Evolutionary conservation across 257 asterid genomes (phyloP), one percentile per base, ranked within the genome.

Genomic region (Solanum appendiculatum): DNA sequence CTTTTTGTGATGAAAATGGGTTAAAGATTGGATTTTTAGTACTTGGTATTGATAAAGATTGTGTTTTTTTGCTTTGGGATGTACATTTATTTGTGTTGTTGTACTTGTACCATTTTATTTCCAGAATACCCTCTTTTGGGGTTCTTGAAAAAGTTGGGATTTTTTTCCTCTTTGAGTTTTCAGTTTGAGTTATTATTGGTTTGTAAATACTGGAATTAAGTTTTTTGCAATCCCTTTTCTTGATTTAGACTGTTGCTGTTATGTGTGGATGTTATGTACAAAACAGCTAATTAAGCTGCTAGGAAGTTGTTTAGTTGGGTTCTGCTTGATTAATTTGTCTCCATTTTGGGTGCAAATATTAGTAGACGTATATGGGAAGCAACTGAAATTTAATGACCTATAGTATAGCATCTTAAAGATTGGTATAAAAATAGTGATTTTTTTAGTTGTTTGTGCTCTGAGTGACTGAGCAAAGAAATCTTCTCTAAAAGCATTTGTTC

Each of bases 11-110:
- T 58, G 27, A 27, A 69, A 70, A 64, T 54, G 77, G 5, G 42
- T 72, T 58, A 56, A 90, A 88, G 88, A 87, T 82, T 89, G 15
- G 86, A 70, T 82, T 82, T 90, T 90, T 87, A 51, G 34, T 82
- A 46, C 33, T 56, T 6, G 34, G 46, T 66, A 83, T 80, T 36
- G 68, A 40, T 20, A 44, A 15, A 58, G 42, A 29, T 86, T 72
- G 39, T 33, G 9, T 66, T 66, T 84, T 83, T 83, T 82, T 33
- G 6, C 68, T 84, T 84, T 23, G 46, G 77, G 58, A 36, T 44
- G 51, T 58, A 69, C 44, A 42, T 33, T 84, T 73, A 37, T 36
- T 73, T 36, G 82, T 73, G 82, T 0, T 36, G 11, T 73, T 31
- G 42, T 33, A 16, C 7, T 69, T 1, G 70, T 23, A 60, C n/a